Conservation (phyloP, 192 early-diverging fungal genomes). For the Backusella australiensis region DNA sequence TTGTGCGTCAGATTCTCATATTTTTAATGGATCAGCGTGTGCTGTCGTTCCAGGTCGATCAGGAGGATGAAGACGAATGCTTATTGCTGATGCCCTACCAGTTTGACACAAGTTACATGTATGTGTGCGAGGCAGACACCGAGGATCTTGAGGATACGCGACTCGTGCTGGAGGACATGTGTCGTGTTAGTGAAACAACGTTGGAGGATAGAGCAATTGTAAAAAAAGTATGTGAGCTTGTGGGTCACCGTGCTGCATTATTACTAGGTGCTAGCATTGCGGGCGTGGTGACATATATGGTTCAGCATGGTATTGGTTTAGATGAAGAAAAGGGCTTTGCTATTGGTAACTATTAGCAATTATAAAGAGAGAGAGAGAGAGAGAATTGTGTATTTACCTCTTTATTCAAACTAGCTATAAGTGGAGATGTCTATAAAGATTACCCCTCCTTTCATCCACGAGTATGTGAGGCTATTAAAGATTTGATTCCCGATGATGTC, state of each 20-base stretch:
- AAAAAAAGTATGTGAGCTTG: slow-evolving; percentile 73
- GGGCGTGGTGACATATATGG: slow-evolving; percentile 45
- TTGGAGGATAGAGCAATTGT: slow-evolving; percentile 76
- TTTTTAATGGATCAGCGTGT: slow-evolving; percentile 76
- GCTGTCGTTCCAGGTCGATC: slow-evolving; percentile 43
- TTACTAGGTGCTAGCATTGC: slow-evolving; percentile 63
- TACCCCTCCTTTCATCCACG: slow-evolving; percentile 41
- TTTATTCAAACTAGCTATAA: slow-evolving; percentile 25
- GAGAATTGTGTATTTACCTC: neutral
- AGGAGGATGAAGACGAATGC: slow-evolving; percentile 30
- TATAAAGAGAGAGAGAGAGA: neutral
- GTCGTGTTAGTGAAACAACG: slow-evolving; percentile 63
- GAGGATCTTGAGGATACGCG: slow-evolving; percentile 57
- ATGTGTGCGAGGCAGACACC: slow-evolving; percentile 66
- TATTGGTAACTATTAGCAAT: slow-evolving; percentile 29
- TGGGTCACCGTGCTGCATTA: slow-evolving; percentile 67
- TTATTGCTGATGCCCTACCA: slow-evolving; percentile 62
- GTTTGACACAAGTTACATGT: slow-evolving; percentile 79
- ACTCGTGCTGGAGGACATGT: slow-evolving; percentile 69
- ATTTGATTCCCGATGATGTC: slow-evolving; percentile 32
- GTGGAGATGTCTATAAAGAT: slow-evolving; percentile 39
- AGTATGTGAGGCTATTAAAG: slow-evolving; percentile 36
- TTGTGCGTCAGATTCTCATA: slow-evolving; percentile 74
- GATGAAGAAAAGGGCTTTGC: slow-evolving; percentile 28
- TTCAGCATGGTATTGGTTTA: slow-evolving; percentile 29